phyloP scores from a whole-genome alignment of 805 yeast genomes.

The Brettanomyces nanus region DNA sequence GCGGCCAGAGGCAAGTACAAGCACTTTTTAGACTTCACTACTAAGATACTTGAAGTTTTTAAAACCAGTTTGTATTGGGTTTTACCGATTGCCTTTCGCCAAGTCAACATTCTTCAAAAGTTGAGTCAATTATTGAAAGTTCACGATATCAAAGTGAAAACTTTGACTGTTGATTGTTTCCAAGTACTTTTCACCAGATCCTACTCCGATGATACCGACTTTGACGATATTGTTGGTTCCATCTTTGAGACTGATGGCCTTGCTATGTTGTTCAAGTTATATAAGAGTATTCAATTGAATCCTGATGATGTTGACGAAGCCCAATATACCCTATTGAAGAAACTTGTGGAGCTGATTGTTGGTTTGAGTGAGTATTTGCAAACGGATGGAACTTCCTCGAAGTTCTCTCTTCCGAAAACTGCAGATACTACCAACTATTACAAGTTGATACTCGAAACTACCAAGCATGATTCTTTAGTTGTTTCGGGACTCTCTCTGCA shows the following conservation, averaged over 20 bases:
- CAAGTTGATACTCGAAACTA: constrained; percentile 68
- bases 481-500: constrained; percentile 85
- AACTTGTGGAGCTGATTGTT: constrained; percentile 89
- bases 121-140: constrained; percentile 53
- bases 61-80: constrained; percentile 92
- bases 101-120: constrained; percentile 56
- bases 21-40: constrained; percentile 33
- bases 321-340: constrained; percentile 73
- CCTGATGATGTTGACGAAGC: constrained; percentile 65
- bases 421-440: constrained; percentile 65
- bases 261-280: constrained; percentile 55
- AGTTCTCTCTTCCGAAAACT: constrained; percentile 34
- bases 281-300: constrained; percentile 48
- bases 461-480: constrained; percentile 78
- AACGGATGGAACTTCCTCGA: constrained; percentile 10
- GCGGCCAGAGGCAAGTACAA: not conserved
- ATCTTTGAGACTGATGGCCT: constrained; percentile 74
- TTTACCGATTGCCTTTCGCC: constrained; percentile 62
- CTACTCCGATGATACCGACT: constrained; percentile 59
- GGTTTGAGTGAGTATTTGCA: constrained; percentile 65
- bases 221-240: constrained; percentile 68
- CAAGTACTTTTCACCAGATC: constrained; percentile 81
- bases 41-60: constrained; percentile 68
- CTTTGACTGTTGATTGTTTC: constrained; percentile 82
- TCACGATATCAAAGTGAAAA: constrained; percentile 57